Evolutionary conservation across 352 stramenopile species (phyloP), one percentile per base, ranked within the genome.

Genomic region (Phytopythium oedochilum): DNA sequence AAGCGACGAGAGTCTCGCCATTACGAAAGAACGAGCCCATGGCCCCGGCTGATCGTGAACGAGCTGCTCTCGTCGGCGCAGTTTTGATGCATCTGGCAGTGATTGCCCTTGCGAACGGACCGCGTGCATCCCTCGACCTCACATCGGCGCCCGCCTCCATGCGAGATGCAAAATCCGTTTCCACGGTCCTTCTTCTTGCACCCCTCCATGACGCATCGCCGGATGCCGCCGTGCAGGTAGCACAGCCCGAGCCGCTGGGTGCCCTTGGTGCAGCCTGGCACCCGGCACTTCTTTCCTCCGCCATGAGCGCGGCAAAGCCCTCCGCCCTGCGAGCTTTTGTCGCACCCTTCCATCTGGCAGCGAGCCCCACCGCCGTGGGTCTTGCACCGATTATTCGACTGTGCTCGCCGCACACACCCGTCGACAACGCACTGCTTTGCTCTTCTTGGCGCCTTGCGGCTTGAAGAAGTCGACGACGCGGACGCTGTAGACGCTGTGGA

Each of bases 301-400:
- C 75, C 75, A 28, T 86, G 75, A 0, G 75, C 75, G 23, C 75
- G 70, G 36, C 75, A 86, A 5, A 89, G 67, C 1, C 83, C 83
- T 14, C 81, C 83, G 22, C 81, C 79, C 56, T 93, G 83, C 0
- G 83, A 93, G 42, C 78, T 90, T 59, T 91, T 93, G 55, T 82
- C 69, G 31, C 83, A 93, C 10, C 72, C 77, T 14, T 64, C 44
- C 26, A 86, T 70, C 55, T 87, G 78, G 66, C 83, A 93, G 36
- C 83, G 75, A 10, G 81, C 83, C 29, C 83, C 83, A 17, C 83
- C 83, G 40, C 83, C 78, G 52, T 93, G 83, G 12, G 75, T 89
- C 64, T 93, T 93, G 65, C 83, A 93, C 5, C 76, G 74, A 57
- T 89, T 88, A 61, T 90, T 91, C 14, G 80, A 89, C 57, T 93